phyloP scores from a whole-genome alignment of 495 filamentous ascomycete genomes.

The Thermochaetoides thermophila region DNA sequence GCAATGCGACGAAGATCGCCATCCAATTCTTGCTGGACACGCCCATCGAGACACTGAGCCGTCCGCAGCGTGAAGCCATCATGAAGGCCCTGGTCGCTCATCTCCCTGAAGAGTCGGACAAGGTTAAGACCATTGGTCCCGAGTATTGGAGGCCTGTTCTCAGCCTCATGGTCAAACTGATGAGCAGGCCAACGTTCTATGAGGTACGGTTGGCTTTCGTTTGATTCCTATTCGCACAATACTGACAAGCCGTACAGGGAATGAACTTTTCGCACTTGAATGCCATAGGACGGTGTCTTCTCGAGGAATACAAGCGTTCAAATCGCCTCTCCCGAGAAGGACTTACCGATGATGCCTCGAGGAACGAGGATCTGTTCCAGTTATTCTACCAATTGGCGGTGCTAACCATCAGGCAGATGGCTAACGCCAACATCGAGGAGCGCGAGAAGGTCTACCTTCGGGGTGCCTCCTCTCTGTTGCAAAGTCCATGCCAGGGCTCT shows the following conservation, averaged over 20 bases:
- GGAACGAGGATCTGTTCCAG: slow-evolving; percentile 8
- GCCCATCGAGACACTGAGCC: slow-evolving; percentile 9
- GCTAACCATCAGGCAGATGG: slow-evolving; percentile 20
- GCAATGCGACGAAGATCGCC: slow-evolving; percentile 5
- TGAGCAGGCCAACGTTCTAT: slow-evolving; percentile 34
- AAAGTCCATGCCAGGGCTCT: slow-evolving; percentile 11
- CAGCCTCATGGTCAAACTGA: slow-evolving; percentile 32
- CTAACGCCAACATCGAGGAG: slow-evolving; percentile 17
- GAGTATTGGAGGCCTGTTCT: slow-evolving; percentile 22
- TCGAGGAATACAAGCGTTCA: slow-evolving; percentile 5
- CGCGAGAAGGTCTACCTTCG: slow-evolving; percentile 21
- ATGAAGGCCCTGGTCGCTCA: slow-evolving; percentile 15
- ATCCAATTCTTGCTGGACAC: slow-evolving; percentile 11
- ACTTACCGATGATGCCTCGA: slow-evolving; percentile 1
- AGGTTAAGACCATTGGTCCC: slow-evolving; percentile 3
- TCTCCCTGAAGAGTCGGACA: slow-evolving; percentile 3
- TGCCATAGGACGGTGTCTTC: slow-evolving; percentile 10
- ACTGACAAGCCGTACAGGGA: slow-evolving; percentile 8
- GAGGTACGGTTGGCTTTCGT: slow-evolving; percentile 25
- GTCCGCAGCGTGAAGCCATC: slow-evolving; percentile 10
- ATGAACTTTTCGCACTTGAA: slow-evolving; percentile 19
- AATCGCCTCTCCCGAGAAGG: slow-evolving; percentile 6
- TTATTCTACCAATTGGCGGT: slow-evolving; percentile 17
- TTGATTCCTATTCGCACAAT: neutral
- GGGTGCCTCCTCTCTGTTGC: slow-evolving; percentile 12